Conservation (phyloP, 1,139 yeast genomes). For the Geotrichum candidum region DNA sequence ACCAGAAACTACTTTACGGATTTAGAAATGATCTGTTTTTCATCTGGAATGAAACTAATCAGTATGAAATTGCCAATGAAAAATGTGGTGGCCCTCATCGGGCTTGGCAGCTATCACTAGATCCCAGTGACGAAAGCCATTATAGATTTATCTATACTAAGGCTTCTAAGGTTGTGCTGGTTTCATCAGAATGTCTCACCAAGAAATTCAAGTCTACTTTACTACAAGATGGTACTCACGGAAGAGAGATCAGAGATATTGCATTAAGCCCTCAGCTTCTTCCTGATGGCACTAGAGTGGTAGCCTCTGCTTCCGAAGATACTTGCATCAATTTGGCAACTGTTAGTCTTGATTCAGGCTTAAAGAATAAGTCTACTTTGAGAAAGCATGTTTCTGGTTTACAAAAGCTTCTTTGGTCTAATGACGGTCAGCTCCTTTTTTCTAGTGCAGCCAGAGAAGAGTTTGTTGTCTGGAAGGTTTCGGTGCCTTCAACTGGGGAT, state of each 20-base stretch:
- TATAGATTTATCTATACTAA: constrained; percentile 50
- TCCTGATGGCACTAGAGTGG: constrained; percentile 29
- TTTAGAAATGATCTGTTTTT: constrained; percentile 76
- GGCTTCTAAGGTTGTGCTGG: constrained; percentile 33
- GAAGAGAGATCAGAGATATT: constrained; percentile 58
- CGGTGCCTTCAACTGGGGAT: constrained; percentile 14
- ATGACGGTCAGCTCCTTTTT: constrained; percentile 45
- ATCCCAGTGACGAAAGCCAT: constrained; percentile 20
- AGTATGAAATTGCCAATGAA: constrained; percentile 61
- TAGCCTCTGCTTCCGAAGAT: constrained; percentile 83
- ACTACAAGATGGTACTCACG: constrained; percentile 67
- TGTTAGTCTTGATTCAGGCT: constrained; percentile 39
- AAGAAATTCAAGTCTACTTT: constrained; percentile 30
- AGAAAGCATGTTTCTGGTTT: constrained; percentile 85
- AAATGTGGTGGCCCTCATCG: constrained; percentile 93
- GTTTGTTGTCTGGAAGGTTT: constrained; percentile 67
- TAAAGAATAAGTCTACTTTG: constrained; percentile 53
- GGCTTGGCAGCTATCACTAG: constrained; percentile 54
- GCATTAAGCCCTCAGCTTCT: constrained; percentile 28
- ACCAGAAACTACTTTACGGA: constrained; percentile 62
- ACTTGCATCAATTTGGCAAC: constrained; percentile 61
- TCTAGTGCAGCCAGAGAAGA: constrained; percentile 90
- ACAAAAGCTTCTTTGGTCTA: constrained; percentile 63
- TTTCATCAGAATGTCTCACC: constrained; percentile 16
- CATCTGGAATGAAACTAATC: constrained; percentile 76